These are phyloP conservation scores for Neoboletus brunneissimus DNA, from an alignment of 768 basidiomycete species.

Conservation along the genomic window DNA sequence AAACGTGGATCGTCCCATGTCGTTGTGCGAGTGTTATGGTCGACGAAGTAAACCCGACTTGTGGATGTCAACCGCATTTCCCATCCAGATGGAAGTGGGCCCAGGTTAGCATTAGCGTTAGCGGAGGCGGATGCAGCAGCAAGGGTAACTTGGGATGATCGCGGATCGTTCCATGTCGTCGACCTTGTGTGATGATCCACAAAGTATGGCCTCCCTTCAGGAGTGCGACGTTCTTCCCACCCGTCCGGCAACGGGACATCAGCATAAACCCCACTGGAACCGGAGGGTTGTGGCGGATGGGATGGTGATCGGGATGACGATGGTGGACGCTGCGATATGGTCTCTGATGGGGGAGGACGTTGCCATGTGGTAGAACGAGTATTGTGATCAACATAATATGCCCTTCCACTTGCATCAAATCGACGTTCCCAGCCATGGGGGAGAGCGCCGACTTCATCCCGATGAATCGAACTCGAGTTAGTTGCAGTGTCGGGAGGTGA, in stretches of 20 bases:
- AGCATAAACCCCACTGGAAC: slow-evolving; percentile 37
- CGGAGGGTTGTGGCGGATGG: slow-evolving; percentile 30
- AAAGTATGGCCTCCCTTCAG: slow-evolving; percentile 79
- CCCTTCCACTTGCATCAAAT: slow-evolving; percentile 57
- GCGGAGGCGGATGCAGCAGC: slow-evolving; percentile 41
- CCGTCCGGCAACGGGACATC: slow-evolving; percentile 79
- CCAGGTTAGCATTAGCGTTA: slow-evolving; percentile 59
- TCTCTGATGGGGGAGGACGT: slow-evolving; percentile 39
- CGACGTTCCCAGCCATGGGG: slow-evolving; percentile 85
- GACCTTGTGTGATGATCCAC: slow-evolving; percentile 80
- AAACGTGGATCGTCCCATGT: slow-evolving; percentile 92
- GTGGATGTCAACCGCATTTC: slow-evolving; percentile 91
- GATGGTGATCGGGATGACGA: slow-evolving; percentile 17
- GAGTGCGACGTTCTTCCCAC: slow-evolving; percentile 89
- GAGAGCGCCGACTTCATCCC: slow-evolving; percentile 61
- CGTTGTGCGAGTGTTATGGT: slow-evolving; percentile 87
- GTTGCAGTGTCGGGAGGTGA: slow-evolving; percentile 1
- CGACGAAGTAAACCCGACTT: slow-evolving; percentile 85
- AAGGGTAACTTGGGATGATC: slow-evolving; percentile 50
- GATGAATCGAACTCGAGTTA: slow-evolving; percentile 28
- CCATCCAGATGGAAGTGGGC: slow-evolving; percentile 88
- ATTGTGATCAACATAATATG: slow-evolving; percentile 88
- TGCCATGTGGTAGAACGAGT: slow-evolving; percentile 81
- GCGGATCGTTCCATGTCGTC: slow-evolving; percentile 90
- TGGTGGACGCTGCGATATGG: slow-evolving; percentile 16